Base-by-base conservation (phyloP, 257 asterid genomes). In the Ballota nigra region DNA sequence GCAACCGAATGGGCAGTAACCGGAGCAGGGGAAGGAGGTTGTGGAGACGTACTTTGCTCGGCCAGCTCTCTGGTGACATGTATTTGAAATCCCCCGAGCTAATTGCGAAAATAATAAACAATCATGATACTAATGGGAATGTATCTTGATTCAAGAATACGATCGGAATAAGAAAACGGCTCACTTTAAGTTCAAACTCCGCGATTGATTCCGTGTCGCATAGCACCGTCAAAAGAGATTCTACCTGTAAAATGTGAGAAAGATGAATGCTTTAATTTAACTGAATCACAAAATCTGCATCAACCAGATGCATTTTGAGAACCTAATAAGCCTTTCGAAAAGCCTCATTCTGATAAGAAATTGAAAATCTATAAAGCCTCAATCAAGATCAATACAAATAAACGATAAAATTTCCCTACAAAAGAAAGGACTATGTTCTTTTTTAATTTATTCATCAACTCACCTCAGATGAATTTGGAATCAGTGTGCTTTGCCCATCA, bases 141-240 rank as follows among this genome's bases (percentile, higher is more conserved):
- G 57, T 47, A 47, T 49, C n/a, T 18, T 57, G 55, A 20, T 47
- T 36, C 45, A 26, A 40, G 40, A 22, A 24, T 58, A 40, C n/a
- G 4, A 7, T 47, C 31, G 55, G 24, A 60, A 64, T 26, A 26
- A 63, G 58, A 29, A 41, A 18, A 55, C 2, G 43, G 63, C 91
- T 85, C 69, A 93, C 97, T 78, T 91, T 93, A 45, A 93, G 82
- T 73, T 93, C 91, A 68, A 93, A 79, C 83, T 91, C 91, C 2
- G 93, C 90, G 41, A 93, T 82, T 66, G 98, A 90, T 60, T 88
- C 75, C 55, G 98, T 86, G 82, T 91, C 91, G 43, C 98, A 91
- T 71, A 93, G 76, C 55, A 66, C 79, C 0, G 82, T 70, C 82
- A 93, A 78, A 70, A 93, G 91, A 70, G 87, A 83, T 74, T 93